These are phyloP conservation scores for Fusarium annulatum DNA, from an alignment of 2,329 filamentous ascomycete species.

Conservation along the genomic window DNA sequence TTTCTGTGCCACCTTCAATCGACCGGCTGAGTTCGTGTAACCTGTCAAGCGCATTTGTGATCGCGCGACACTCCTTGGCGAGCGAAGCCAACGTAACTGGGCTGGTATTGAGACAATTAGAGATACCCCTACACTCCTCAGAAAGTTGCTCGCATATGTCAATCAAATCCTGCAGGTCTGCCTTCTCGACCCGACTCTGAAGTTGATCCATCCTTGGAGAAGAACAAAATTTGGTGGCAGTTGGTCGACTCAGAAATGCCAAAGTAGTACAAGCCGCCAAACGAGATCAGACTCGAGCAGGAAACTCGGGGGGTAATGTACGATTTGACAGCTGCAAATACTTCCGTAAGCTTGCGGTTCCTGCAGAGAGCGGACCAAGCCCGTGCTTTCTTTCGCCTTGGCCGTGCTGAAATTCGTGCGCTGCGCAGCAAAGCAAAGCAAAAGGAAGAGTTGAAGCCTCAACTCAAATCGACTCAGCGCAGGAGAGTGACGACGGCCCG, in stretches of 20 bases:
- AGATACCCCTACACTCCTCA: conserved; percentile 41
- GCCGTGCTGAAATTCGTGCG: conserved; percentile 24
- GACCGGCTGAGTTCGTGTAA: conserved; percentile 41
- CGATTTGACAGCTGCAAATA: conserved; percentile 26
- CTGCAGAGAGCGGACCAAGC: conserved; percentile 27
- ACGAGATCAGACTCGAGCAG: conserved; percentile 5
- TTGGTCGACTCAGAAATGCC: conserved; percentile 17
- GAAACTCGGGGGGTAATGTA: conserved; percentile 36
- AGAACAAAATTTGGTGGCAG: conserved; percentile 12
- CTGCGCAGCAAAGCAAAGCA: conserved; percentile 6
- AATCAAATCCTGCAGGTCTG: conserved; percentile 42
- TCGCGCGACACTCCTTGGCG: conserved; percentile 42
- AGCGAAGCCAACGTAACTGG: conserved; percentile 42
- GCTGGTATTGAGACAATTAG: conserved; percentile 45
- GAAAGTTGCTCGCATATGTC: conserved; percentile 42
- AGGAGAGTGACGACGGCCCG: conserved; percentile 20
- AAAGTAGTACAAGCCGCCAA: conserved; percentile 13
- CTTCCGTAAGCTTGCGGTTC: conserved; percentile 14
- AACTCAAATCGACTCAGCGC: conserved; percentile 2
- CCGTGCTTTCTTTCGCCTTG: conserved; percentile 39
- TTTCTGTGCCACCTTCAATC: conserved; percentile 31
- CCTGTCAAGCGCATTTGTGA: conserved; percentile 44
- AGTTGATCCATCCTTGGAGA: conserved; percentile 39
- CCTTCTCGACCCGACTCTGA: conserved; percentile 38
- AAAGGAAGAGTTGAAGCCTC: conserved; percentile 27